Base-by-base conservation (phyloP, 2,329 filamentous ascomycete species). In the Chalaropsis thielavioides region DNA sequence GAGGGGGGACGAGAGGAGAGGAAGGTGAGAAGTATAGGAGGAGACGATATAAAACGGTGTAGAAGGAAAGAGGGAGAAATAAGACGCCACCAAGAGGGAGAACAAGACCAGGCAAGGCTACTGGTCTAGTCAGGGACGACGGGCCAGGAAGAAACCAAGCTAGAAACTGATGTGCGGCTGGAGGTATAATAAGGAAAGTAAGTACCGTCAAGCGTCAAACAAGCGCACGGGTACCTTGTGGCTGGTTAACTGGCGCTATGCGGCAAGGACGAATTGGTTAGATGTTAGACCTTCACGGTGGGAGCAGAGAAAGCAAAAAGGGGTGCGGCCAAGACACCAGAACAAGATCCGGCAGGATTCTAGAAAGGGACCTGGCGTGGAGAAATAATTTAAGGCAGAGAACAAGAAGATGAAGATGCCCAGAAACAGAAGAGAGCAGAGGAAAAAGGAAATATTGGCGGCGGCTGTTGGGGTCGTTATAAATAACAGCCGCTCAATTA, bases 141-240 rank as follows among this genome's bases (percentile, higher is more conserved):
- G 7, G 51, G 31, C 22, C 51, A 56, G 51, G 51, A 31, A 22
- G 6, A 56, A n/a, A 31, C 11, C 22, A 56, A n/a, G 51, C 51
- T 24, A 56, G 17, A 10, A 5, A 17, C 7, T 56, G 51, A 56
- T 56, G 4, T 56, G 51, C 51, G 22, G 22, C 24, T n/a, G 51
- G 51, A 17, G 46, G 46, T 24, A n/a, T 56, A 31, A 56, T 35
- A 56, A 56, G 51, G 22, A 31, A 56, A 31, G 15, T 31, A 31
- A 56, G 51, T 56, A 27, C 51, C 51, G 51, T 56, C 51, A 56
- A 56, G 51, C 51, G 51, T 35, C 27, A 56, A 56, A 56, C 51
- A 56, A 56, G 51, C 51, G 51, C 51, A 56, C 51, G 22, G 51
- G 27, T 27, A 56, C 24, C 13, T 10, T 15, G 51, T 56, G 51